phyloP scores from a whole-genome alignment of 1,284 basidiomycete species.

The Apiotrichum mycotoxinovorans region DNA sequence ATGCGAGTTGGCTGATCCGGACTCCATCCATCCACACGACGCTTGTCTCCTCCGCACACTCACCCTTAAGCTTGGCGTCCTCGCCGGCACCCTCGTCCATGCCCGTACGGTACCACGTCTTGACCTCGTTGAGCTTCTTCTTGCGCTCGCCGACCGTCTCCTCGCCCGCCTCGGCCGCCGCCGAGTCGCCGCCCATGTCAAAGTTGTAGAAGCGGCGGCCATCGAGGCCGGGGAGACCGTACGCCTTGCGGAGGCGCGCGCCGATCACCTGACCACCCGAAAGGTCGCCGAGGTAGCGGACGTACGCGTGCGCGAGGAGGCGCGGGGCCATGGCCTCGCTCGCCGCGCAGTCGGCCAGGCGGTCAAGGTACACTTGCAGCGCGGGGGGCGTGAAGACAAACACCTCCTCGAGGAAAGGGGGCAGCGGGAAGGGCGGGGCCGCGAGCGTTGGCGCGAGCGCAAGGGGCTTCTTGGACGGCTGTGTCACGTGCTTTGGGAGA shows the following conservation, averaged over 20 bases:
- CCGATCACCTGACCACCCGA: conserved; percentile 75
- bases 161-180: conserved; percentile 52
- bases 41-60: conserved; percentile 20
- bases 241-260: conserved; percentile 62
- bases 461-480: conserved; percentile 3
- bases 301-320: conserved; percentile 74
- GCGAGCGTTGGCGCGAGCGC: conserved; percentile 38
- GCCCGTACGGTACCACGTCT: conserved; percentile 69
- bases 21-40: not conserved
- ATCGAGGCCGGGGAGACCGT: conserved; percentile 56
- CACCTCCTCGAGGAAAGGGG: conserved; percentile 45
- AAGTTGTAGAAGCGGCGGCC: conserved; percentile 73
- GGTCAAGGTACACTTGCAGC: conserved; percentile 57
- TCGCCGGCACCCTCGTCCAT: conserved; percentile 63
- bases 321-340: conserved; percentile 55
- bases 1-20: not conserved
- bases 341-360: conserved; percentile 54
- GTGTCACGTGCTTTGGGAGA: conserved; percentile 20
- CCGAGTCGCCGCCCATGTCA: conserved; percentile 51
- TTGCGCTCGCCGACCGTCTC: conserved; percentile 37
- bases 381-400: conserved; percentile 55
- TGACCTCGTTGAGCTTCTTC: conserved; percentile 61
- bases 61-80: conserved; percentile 58
- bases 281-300: conserved; percentile 80
- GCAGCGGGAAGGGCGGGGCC: conserved; percentile 55